Evolutionary conservation across 2,329 filamentous ascomycete species (phyloP), one percentile per base, ranked within the genome.

Genomic region (Aspergillus pseudoterreus): DNA sequence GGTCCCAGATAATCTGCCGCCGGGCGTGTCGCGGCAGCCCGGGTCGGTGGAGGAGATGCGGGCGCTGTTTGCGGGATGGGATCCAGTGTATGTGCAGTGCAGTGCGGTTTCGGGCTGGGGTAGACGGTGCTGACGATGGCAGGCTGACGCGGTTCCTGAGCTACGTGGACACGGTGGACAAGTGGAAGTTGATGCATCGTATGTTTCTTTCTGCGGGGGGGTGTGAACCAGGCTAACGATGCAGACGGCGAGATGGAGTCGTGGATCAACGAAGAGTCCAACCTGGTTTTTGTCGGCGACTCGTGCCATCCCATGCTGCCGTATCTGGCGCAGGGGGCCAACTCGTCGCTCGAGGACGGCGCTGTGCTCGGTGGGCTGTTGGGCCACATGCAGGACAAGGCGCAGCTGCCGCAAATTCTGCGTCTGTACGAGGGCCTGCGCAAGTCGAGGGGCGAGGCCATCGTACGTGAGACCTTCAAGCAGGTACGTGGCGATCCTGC

Each of bases 331-430:
- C 86, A 84, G 65, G 85, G 86, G 0, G 85, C 85, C 12, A 87
- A 87, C 61, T 84, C 79, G 0, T 80, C 82, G 0, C 73, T 89
- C 1, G 85, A 89, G 62, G 86, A 89, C 48, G 85, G 84, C 0
- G 83, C 84, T 0, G 83, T 86, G 0, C 68, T 88, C 0, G 85
- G 85, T 0, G 72, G 76, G 1, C 60, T 87, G 1, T 69, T 88
- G 0, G 77, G 78, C 0, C 72, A 77, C 2, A 70, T 85, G 9
- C 67, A 71, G 32, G 66, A 65, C 0, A 76, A 72, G 43, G 59
- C 58, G 0, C 69, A 76, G 0, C 52, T 84, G 1, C 73, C 74
- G 0, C 59, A 67, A 14, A 71, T 73, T 1, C 57, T 80, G n/a
- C 61, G 65, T 11, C 44, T 75, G 5, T 80, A 78, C 49, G 69